phyloP scores from a whole-genome alignment of 2,329 filamentous ascomycete genomes.

The Akanthomyces dipterigenus region DNA sequence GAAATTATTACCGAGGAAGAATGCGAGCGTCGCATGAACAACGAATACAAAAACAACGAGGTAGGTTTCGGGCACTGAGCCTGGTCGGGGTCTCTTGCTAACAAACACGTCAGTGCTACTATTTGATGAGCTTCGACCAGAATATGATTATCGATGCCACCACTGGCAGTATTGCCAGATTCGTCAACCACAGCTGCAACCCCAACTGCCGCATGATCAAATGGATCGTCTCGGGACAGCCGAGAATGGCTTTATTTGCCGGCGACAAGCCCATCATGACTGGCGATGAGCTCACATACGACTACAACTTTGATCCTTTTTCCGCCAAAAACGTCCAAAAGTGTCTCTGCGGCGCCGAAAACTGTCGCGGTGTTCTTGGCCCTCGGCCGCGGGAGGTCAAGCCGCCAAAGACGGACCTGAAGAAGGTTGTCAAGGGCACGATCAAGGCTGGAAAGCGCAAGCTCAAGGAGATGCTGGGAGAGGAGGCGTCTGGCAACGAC shows the following conservation, averaged over 20 bases:
- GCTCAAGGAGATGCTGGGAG: slow-evolving; percentile 44
- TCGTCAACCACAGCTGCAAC: slow-evolving; percentile 95
- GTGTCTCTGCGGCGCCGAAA: slow-evolving; percentile 56
- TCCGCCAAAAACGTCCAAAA: slow-evolving; percentile 62
- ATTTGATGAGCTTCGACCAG: slow-evolving; percentile 97
- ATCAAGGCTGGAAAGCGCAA: slow-evolving; percentile 50
- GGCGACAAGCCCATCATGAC: slow-evolving; percentile 86
- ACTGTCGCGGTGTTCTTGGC: slow-evolving; percentile 58
- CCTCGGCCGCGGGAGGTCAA: slow-evolving; percentile 54
- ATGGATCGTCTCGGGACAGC: slow-evolving; percentile 89
- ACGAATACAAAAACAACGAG: slow-evolving; percentile 88
- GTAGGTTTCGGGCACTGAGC: slow-evolving; percentile 41
- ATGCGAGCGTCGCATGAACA: slow-evolving; percentile 88
- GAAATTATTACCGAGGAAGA: slow-evolving; percentile 96
- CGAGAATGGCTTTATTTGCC: slow-evolving; percentile 93
- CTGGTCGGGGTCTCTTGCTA: slow-evolving; percentile 5
- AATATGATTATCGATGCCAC: slow-evolving; percentile 98
- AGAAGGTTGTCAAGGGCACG: slow-evolving; percentile 31
- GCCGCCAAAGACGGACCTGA: slow-evolving; percentile 37
- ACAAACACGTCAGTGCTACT: slow-evolving; percentile 65
- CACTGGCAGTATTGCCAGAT: slow-evolving; percentile 89
- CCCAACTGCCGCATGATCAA: slow-evolving; percentile 98
- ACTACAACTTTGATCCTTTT: slow-evolving; percentile 70
- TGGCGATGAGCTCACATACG: slow-evolving; percentile 93
- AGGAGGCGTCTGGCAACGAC: slow-evolving; percentile 31